phyloP scores from a whole-genome alignment of 2,329 filamentous ascomycete species.

The Aspergillus sp. region DNA sequence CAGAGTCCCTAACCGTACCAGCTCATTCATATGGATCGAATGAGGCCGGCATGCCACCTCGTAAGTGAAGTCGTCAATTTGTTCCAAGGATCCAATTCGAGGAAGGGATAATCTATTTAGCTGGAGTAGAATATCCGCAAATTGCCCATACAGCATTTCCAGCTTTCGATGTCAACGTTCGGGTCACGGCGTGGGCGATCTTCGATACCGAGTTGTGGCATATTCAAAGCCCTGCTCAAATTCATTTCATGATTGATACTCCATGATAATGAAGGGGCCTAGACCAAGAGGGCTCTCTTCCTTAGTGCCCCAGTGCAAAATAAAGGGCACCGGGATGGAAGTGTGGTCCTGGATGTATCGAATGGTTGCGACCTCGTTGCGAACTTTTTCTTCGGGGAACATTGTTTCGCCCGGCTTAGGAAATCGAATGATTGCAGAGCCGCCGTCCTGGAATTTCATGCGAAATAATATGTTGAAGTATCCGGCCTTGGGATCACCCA shows the following conservation, averaged over 20 bases:
- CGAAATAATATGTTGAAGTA: constrained; percentile 12
- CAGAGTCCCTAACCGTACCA: constrained; percentile 16
- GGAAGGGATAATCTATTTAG: constrained; percentile 17
- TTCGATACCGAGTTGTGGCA: constrained; percentile 14
- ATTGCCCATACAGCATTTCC: constrained; percentile 9
- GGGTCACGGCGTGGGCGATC: constrained; percentile 10
- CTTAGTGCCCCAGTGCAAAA: constrained; percentile 15
- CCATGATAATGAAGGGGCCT: too few relatives aligned
- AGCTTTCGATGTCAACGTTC: constrained; percentile 8
- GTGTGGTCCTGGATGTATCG: constrained; percentile 17
- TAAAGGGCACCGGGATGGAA: constrained; percentile 15
- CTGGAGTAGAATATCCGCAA: constrained; percentile 14
- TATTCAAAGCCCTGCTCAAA: too few relatives aligned
- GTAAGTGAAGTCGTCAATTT: constrained; percentile 8
- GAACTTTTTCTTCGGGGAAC: constrained; percentile 22
- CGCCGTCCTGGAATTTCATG: constrained; percentile 11
- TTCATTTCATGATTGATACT: too few relatives aligned
- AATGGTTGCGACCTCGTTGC: constrained; percentile 19
- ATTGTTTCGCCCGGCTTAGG: constrained; percentile 10
- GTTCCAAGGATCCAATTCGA: constrained; percentile 16
- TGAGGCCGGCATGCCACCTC: constrained; percentile 12
- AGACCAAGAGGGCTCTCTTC: constrained; percentile 17
- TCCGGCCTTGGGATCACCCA: constrained; percentile 6
- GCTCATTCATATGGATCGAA: constrained; percentile 20
- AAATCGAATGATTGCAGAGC: constrained; percentile 12